These are phyloP conservation scores for Tremella fuciformis DNA, from an alignment of 768 basidiomycete genomes.

Conservation along the genomic window DNA sequence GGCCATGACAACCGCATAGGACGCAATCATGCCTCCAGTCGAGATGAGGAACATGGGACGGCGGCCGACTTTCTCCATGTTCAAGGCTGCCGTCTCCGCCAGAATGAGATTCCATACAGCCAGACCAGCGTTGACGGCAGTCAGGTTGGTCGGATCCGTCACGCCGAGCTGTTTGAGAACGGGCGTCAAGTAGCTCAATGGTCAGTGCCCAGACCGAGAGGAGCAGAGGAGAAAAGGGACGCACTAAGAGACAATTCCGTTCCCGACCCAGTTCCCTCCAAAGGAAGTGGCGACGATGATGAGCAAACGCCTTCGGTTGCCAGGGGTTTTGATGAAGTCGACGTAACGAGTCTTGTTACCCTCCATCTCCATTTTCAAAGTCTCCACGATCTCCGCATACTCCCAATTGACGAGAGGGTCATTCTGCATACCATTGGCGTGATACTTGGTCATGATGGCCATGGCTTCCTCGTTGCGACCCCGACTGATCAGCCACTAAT, in stretches of 20 bases:
- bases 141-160: slow-evolving; percentile 36
- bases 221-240: slow-evolving; percentile 16
- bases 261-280: slow-evolving; percentile 38
- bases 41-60: slow-evolving; percentile 28
- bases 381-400: slow-evolving; percentile 35
- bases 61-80: slow-evolving; percentile 38
- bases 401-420: slow-evolving; percentile 25
- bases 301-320: slow-evolving; percentile 28
- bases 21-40: slow-evolving; percentile 33
- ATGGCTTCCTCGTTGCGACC: slow-evolving; percentile 52
- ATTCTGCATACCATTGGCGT: slow-evolving; percentile 66
- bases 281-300: slow-evolving; percentile 26
- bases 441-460: slow-evolving; percentile 62
- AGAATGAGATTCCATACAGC: slow-evolving; percentile 16
- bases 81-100: slow-evolving; percentile 10
- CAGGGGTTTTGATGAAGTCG: slow-evolving; percentile 32
- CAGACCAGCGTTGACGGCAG: slow-evolving; percentile 53
- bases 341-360: slow-evolving; percentile 49
- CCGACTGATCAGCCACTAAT: slow-evolving; percentile 52
- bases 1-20: slow-evolving; percentile 29
- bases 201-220: neutral
- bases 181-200: slow-evolving; percentile 27
- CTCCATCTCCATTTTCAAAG: slow-evolving; percentile 25
- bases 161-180: slow-evolving; percentile 41
- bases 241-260: slow-evolving; percentile 36